Evolutionary conservation across 805 yeast genomes (phyloP), one percentile per base, ranked within the genome.

Genomic region (Candida nitratophila): DNA sequence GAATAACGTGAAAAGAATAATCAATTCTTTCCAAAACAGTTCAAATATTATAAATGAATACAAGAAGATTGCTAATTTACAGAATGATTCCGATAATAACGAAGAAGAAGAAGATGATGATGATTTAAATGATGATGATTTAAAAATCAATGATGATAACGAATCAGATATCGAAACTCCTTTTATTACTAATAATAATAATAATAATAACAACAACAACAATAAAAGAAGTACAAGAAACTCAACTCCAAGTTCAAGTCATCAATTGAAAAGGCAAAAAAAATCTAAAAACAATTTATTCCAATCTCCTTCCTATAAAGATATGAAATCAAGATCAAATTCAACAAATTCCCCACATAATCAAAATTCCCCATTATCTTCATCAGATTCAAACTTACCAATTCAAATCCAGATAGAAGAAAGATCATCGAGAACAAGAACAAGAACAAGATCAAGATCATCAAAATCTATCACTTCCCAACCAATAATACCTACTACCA

Each of bases 31-130:
- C 19, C 12, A 39, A 29, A 39, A 37, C 17, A 4, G 9, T 22
- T 73, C 88, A 2, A 64, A 73, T 11, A 63, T 83, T 37, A 52
- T 79, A 14, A 58, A 62, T 11, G 59, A 62, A 37, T 76, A 71
- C 55, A 57, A 66, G 39, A 37, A 41, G 2, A 40, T 48, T 34
- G 43, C 50, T 3, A 50, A 50, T 41, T 44, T 64, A 1, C 49
- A 42, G 17, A 46, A 43, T 17, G 49, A 44, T 16, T 39, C 43
- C 22, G 43, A 38, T 21, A 39, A 38, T 17, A 40, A 35, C 20
- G 43, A 44, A 3, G 45, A 43, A 8, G 45, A 41, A 15, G 39
- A 17, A 12, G 35, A 34, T 19, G 39, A 41, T n/a, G 45, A 47
- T 12, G 41, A 41, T 19, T n/a, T n/a, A n/a, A 46, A 36, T 8